Percentiles rank a stretch among this genome's conserved stretches.
Evolutionary conservation across 78 protist species (phyloP).

Genomic region (Anaeramoeba flamelloides): DNA sequence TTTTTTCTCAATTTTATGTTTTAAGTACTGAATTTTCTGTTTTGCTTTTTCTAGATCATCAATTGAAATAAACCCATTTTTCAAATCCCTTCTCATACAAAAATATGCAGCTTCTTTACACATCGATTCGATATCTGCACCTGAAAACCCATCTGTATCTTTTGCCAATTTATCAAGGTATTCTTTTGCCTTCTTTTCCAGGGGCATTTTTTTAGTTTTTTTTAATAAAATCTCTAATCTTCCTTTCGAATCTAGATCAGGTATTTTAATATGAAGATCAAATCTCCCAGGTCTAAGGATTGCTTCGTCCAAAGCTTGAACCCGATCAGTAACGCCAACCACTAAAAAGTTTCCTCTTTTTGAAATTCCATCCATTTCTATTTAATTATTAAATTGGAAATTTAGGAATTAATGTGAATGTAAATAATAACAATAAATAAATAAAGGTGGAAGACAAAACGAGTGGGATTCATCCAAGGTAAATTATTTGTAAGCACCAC

Average conservation of each 20-base stretch:
- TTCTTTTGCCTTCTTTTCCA: not conserved
- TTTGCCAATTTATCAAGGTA: not conserved
- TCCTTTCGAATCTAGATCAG: not conserved
- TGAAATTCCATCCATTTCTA: not conserved
- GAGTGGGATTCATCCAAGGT: too few species aligned
- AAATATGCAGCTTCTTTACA: not conserved
- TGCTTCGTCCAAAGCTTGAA: not conserved
- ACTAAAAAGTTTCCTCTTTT: not conserved
- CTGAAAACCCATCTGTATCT: not conserved
- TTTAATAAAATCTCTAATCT: not conserved
- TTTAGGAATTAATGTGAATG: too few species aligned
- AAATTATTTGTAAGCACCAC: too few species aligned
- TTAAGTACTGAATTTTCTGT: too few species aligned
- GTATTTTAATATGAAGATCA: not conserved
- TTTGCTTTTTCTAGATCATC: too few species aligned
- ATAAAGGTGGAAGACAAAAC: too few species aligned
- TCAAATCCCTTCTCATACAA: too few species aligned
- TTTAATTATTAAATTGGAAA: too few species aligned
- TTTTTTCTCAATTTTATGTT: too few species aligned
- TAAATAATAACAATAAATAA: too few species aligned
- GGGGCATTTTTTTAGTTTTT: not conserved
- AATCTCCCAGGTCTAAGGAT: not conserved
- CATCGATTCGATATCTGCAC: not conserved
- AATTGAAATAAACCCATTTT: too few species aligned
- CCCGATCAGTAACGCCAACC: not conserved